phyloP scores from a whole-genome alignment of 2,329 filamentous ascomycete species.

The Aspergillus arachidicola region DNA sequence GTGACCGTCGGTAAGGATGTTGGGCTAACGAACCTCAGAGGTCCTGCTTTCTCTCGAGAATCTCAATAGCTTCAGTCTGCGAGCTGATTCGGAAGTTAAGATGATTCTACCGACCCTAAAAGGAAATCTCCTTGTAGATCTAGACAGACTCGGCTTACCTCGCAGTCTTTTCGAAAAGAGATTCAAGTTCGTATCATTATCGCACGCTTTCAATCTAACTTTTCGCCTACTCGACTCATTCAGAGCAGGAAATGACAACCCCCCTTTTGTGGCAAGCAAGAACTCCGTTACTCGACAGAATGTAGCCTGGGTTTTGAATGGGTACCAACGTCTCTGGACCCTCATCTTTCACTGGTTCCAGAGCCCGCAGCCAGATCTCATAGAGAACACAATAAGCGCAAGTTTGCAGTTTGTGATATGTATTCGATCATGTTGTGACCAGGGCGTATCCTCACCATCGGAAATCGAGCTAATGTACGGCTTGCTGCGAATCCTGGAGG shows the following conservation, averaged over 20 bases:
- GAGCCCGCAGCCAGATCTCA: slow-evolving; percentile 14
- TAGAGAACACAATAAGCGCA: slow-evolving; percentile 23
- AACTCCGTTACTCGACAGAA: slow-evolving; percentile 33
- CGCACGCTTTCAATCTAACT: slow-evolving; percentile 27
- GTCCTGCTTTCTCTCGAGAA: slow-evolving; percentile 47
- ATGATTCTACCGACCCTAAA: slow-evolving; percentile 30
- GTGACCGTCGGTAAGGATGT: slow-evolving; percentile 4
- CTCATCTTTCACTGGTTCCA: slow-evolving; percentile 32
- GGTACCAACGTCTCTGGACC: slow-evolving; percentile 37
- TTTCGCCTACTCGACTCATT: slow-evolving; percentile 36
- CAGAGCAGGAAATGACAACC: slow-evolving; percentile 16
- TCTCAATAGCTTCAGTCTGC: slow-evolving; percentile 19
- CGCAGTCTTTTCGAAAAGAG: slow-evolving; percentile 29
- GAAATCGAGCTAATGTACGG: slow-evolving; percentile 31
- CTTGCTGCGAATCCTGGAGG: slow-evolving; percentile 34
- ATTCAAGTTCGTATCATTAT: slow-evolving; percentile 31
- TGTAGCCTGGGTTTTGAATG: slow-evolving; percentile 36
- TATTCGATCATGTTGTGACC: slow-evolving; percentile 26
- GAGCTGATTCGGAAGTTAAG: slow-evolving; percentile 10
- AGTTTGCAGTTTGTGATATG: slow-evolving; percentile 31
- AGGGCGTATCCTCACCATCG: slow-evolving; percentile 24
- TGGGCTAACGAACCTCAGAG: slow-evolving; percentile 40
- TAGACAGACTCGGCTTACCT: slow-evolving; percentile 36
- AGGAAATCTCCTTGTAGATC: slow-evolving; percentile 29
- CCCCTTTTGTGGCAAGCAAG: slow-evolving; percentile 19